Percentiles rank a stretch among this genome's conserved stretches.
These are phyloP conservation scores for Bothriochloa decipiens DNA, from an alignment of 176 grass and related monocot species.

Conservation along the genomic window DNA sequence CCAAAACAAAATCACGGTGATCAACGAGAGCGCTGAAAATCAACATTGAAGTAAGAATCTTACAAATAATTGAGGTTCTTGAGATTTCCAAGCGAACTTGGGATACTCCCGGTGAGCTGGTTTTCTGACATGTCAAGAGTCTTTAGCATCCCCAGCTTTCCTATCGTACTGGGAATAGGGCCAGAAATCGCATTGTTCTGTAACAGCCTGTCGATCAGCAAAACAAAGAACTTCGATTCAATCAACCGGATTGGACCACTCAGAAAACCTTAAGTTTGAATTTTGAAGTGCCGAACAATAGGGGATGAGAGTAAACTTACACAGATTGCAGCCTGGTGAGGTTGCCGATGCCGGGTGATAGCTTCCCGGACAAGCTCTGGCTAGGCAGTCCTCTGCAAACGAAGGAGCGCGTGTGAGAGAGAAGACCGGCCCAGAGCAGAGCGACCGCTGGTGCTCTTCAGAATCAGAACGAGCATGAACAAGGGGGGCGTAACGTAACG, in stretches of 20 bases:
- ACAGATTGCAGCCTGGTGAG: constrained; percentile 89
- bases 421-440: constrained; percentile 4
- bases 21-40: not conserved
- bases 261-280: constrained; percentile 6
- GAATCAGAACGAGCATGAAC: not conserved
- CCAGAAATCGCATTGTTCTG: constrained; percentile 94
- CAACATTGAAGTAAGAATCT: constrained; percentile 25
- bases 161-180: constrained; percentile 66
- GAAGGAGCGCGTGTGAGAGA: not conserved
- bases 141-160: constrained; percentile 75
- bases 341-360: constrained; percentile 83
- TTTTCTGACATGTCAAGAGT: constrained; percentile 93
- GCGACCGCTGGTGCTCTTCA: not conserved
- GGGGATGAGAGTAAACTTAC: constrained; percentile 46
- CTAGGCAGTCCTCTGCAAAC: constrained; percentile 78
- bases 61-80: constrained; percentile 88
- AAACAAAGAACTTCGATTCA: not conserved
- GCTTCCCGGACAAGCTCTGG: constrained; percentile 78
- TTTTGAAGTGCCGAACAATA: not conserved
- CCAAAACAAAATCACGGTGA: not conserved
- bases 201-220: constrained; percentile 62
- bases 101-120: constrained; percentile 76
- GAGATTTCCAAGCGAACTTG: constrained; percentile 76
- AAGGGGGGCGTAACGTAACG: constrained; percentile 8
- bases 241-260: not conserved